Percentiles rank a stretch among this genome's conserved stretches.
Evolutionary conservation across 169 alveolate genomes (phyloP).

Genomic region (Theileria orientalis): DNA sequence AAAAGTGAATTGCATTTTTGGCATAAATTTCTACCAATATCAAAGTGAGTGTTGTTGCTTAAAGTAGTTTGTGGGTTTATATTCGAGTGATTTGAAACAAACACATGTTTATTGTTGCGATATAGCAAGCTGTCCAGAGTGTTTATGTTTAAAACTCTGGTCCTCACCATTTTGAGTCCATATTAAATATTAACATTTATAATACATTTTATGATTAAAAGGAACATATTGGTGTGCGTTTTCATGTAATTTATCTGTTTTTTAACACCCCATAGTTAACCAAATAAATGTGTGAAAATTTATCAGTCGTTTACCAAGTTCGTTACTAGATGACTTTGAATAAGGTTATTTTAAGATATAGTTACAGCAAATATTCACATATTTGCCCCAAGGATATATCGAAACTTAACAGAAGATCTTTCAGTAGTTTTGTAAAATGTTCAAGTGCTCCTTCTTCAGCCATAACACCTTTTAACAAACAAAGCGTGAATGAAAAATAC

Average conservation of each 20-base stretch:
- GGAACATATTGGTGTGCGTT: no score
- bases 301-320: no score
- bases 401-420: neutral
- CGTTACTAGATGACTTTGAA: neutral
- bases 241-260: neutral
- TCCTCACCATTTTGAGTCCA: neutral
- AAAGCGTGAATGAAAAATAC: neutral
- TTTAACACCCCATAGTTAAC: neutral
- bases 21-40: no score
- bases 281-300: constrained; percentile 1
- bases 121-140: neutral
- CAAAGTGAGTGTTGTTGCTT: neutral
- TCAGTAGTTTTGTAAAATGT: neutral
- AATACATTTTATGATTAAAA: no score
- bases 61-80: no score
- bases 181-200: no score
- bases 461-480: neutral
- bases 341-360: neutral
- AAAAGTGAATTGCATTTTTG: neutral
- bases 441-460: neutral
- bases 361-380: neutral
- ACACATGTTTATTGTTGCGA: neutral
- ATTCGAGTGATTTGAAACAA: no score
- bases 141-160: neutral
- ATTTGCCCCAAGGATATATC: neutral